Percentiles rank a stretch among this genome's conserved stretches.
These are phyloP conservation scores for Pleurotus platypus DNA, from an alignment of 768 basidiomycete genomes.

Conservation along the genomic window DNA sequence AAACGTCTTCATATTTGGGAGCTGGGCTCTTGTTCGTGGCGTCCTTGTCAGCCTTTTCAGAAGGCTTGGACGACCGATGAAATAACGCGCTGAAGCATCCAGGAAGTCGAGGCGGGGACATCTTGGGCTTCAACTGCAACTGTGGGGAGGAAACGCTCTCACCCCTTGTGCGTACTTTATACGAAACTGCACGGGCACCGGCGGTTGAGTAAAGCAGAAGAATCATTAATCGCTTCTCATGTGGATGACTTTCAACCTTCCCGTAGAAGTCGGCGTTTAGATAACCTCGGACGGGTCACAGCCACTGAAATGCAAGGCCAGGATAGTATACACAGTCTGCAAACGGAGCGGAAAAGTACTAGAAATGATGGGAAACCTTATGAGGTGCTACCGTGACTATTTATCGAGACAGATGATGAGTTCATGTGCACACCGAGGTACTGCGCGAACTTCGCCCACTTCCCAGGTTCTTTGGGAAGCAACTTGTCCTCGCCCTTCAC, in stretches of 20 bases:
- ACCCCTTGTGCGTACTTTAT: no score
- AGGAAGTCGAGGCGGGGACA: conserved; percentile 14
- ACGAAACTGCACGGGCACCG: no score
- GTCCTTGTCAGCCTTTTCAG: not conserved
- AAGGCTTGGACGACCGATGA: conserved; percentile 13
- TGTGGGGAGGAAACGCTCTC: no score
- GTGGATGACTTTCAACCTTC: not conserved
- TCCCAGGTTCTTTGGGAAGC: conserved; percentile 23
- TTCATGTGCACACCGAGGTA: conserved; percentile 13
- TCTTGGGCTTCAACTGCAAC: not conserved
- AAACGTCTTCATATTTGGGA: conserved; percentile 10
- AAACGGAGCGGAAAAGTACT: no score
- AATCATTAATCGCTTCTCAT: conserved; percentile 2
- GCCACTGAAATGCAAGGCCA: no score
- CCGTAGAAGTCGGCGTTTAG: no score
- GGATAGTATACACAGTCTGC: no score
- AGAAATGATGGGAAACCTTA: not conserved
- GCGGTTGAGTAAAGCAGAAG: no score
- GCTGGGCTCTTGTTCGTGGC: conserved; percentile 6
- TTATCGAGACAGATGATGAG: not conserved
- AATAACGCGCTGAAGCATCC: conserved; percentile 36
- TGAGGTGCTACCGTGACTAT: not conserved
- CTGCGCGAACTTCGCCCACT: conserved; percentile 37
- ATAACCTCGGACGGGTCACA: no score
- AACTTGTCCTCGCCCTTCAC: conserved; percentile 37